phyloP scores from a whole-genome alignment of 176 grass and related monocot species.

The Zoysia japonica region DNA sequence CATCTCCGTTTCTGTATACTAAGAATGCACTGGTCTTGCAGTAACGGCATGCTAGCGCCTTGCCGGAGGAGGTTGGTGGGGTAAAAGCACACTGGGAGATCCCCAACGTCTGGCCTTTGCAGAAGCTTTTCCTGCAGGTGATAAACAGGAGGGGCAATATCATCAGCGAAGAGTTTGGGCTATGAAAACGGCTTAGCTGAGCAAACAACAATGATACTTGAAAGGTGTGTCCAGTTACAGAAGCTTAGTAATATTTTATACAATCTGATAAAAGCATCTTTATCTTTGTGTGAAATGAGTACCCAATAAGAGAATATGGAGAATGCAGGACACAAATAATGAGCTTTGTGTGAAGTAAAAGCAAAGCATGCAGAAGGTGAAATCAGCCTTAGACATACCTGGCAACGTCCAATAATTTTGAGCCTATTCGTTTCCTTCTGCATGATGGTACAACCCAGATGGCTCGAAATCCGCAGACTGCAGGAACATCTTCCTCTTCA shows the following conservation, averaged over 20 bases:
- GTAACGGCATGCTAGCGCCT: conserved; percentile 63
- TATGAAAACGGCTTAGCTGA: not conserved
- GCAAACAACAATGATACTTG: not conserved
- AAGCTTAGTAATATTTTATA: not conserved
- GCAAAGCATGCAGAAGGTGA: not conserved
- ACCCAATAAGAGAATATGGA: not conserved
- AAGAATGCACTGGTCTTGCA: conserved; percentile 65
- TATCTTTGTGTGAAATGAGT: not conserved
- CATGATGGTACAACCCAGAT: conserved; percentile 80
- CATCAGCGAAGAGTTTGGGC: not conserved
- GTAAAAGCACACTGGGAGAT: conserved; percentile 72
- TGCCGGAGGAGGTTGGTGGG: conserved; percentile 68
- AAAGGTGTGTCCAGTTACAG: not conserved
- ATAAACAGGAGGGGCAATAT: not conserved
- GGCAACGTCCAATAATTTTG: conserved; percentile 69
- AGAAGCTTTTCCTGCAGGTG: conserved; percentile 61
- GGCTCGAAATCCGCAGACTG: conserved; percentile 75
- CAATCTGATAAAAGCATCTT: not conserved
- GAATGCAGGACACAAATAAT: not conserved
- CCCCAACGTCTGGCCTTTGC: conserved; percentile 31
- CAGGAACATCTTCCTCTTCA: conserved; percentile 58
- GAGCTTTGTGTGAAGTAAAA: not conserved
- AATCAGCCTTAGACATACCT: conserved; percentile 41
- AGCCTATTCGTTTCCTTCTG: conserved; percentile 68
- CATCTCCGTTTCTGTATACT: conserved; percentile 62